phyloP scores from a whole-genome alignment of 441 rosid species.

The Capsella rubella region DNA sequence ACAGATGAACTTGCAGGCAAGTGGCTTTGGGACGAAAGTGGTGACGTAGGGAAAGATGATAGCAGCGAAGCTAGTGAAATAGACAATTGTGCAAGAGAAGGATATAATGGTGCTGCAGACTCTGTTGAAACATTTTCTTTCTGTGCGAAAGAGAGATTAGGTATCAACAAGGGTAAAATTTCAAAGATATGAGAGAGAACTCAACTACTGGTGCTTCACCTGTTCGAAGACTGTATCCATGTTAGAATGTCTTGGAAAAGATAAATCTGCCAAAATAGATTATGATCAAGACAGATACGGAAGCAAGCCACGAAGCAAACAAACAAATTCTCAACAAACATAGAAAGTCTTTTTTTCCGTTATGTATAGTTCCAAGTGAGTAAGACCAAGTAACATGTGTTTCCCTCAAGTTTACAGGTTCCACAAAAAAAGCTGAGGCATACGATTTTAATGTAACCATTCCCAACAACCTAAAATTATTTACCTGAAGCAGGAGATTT shows the following conservation, averaged over 20 bases:
- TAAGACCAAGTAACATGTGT: slow-evolving; percentile 11
- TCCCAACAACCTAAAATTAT: background rate
- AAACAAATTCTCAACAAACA: slow-evolving; percentile 19
- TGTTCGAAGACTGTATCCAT: slow-evolving; percentile 69
- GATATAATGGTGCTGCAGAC: slow-evolving; percentile 50
- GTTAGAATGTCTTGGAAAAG: slow-evolving; percentile 65
- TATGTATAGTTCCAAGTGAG: background rate
- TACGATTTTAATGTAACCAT: background rate
- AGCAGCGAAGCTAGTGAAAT: slow-evolving; percentile 71
- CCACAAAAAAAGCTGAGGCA: background rate
- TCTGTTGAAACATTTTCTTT: slow-evolving; percentile 65
- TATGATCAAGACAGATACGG: slow-evolving; percentile 21
- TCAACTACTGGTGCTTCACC: slow-evolving; percentile 52
- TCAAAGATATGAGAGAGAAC: slow-evolving; percentile 27
- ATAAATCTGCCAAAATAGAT: slow-evolving; percentile 62
- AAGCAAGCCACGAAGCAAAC: slow-evolving; percentile 31
- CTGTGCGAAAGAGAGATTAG: slow-evolving; percentile 36
- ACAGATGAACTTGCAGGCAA: slow-evolving; percentile 53
- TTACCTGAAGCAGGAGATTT: slow-evolving; percentile 77
- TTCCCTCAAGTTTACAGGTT: slow-evolving; percentile 12
- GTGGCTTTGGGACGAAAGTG: slow-evolving; percentile 61
- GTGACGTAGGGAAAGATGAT: slow-evolving; percentile 63
- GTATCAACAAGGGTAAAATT: slow-evolving; percentile 28
- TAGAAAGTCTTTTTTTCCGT: background rate
- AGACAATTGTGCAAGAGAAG: slow-evolving; percentile 63